These are phyloP conservation scores for Aspergillus conjunctus DNA, from an alignment of 495 filamentous ascomycete genomes.

Conservation along the genomic window DNA sequence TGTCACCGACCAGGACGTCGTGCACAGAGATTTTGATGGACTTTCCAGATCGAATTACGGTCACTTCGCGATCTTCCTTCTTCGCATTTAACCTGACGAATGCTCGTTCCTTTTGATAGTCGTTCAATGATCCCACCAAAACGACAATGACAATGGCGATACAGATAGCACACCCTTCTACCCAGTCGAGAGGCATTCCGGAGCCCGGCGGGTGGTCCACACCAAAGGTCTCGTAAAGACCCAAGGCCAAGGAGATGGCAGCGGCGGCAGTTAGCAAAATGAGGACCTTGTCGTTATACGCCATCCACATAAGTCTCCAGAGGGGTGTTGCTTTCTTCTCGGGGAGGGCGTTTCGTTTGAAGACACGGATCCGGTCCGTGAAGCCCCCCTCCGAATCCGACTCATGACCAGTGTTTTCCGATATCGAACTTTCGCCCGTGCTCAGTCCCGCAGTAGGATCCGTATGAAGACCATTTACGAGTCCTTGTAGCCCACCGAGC, in stretches of 20 bases:
- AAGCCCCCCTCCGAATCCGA: not conserved
- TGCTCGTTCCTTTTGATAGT: conserved; percentile 66
- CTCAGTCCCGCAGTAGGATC: conserved; percentile 11
- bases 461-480: conserved; percentile 12
- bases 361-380: conserved; percentile 16
- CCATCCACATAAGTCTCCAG: conserved; percentile 62
- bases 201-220: conserved; percentile 31
- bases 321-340: conserved; percentile 17
- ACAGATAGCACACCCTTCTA: conserved; percentile 70
- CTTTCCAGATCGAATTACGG: conserved; percentile 68
- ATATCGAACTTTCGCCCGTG: not conserved
- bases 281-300: conserved; percentile 72
- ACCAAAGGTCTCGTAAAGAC: conserved; percentile 57
- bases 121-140: conserved; percentile 62
- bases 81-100: conserved; percentile 61
- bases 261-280: conserved; percentile 71
- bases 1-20: conserved; percentile 74
- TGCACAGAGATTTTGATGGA: conserved; percentile 67
- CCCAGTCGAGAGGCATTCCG: conserved; percentile 59
- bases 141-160: conserved; percentile 69
- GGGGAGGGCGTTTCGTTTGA: conserved; percentile 18
- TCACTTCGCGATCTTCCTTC: conserved; percentile 63
- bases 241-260: conserved; percentile 70
- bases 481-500: conserved; percentile 11
- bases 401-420: not conserved